Conservation (phyloP, 75 land plant genomes). For the Pinus taeda region DNA sequence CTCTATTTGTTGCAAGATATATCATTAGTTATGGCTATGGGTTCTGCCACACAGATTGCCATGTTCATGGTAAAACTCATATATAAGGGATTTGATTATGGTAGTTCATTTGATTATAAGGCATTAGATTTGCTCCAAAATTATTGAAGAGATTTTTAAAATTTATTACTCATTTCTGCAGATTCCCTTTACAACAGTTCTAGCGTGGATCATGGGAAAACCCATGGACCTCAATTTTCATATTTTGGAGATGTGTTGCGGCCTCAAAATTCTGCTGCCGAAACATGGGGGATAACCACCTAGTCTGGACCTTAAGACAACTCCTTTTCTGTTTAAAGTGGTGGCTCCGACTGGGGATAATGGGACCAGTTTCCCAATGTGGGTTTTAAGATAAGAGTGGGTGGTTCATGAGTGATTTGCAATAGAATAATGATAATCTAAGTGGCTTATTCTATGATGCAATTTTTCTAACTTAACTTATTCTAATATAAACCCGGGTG, state of each 20-base stretch:
- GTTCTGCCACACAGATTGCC: slow-evolving; percentile 69
- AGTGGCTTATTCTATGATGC: too few relatives aligned
- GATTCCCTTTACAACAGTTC: slow-evolving; percentile 50
- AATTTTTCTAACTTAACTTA: too few relatives aligned
- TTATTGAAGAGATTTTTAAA: background rate
- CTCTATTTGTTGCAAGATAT: slow-evolving; percentile 58
- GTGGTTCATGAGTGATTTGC: too few relatives aligned
- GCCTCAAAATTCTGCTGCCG: too few relatives aligned
- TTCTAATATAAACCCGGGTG: too few relatives aligned
- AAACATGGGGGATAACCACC: too few relatives aligned
- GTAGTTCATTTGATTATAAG: background rate
- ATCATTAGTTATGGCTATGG: slow-evolving; percentile 75
- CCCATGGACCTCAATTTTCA: slow-evolving; percentile 62
- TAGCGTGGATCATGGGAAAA: slow-evolving; percentile 64
- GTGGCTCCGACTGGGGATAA: too few relatives aligned
- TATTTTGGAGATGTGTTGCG: slow-evolving; percentile 48
- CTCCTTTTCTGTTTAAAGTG: too few relatives aligned
- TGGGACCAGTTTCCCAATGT: too few relatives aligned
- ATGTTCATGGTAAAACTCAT: slow-evolving; percentile 54
- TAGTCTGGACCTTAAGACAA: too few relatives aligned
- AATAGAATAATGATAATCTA: too few relatives aligned
- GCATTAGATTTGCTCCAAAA: background rate
- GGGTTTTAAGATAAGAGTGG: too few relatives aligned
- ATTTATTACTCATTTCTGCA: slow-evolving; percentile 23
- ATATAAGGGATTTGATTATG: background rate